Evolutionary conservation across 2,329 filamentous ascomycete genomes (phyloP), one percentile per base, ranked within the genome.

Genomic region (Triangularia setosa): DNA sequence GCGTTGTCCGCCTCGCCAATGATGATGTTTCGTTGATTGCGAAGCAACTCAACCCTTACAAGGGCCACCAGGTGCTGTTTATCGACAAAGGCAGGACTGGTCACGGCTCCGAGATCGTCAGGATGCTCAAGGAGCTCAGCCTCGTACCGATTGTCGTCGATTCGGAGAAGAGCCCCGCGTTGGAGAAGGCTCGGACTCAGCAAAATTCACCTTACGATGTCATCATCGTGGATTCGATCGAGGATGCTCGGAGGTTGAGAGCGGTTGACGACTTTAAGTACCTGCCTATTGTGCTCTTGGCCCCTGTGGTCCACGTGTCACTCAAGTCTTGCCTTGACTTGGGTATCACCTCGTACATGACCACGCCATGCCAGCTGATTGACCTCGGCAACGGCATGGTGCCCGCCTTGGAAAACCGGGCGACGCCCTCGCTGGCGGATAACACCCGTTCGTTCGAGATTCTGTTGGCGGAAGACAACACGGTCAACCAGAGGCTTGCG

Each of bases 311-410:
- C 12, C 91, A 93, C 66, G 92, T 98, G 70, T 96, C 89, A 76
- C 83, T 99, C 71, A 97, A 97, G 80, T 95, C 92, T 2, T 95
- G 94, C 64, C 81, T 98, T 65, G 95, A 98, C 75, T 84, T 98
- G 68, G 94, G 95, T 68, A 97, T 99, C 70, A 96, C 93, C n/a
- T 97, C 93, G 59, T 98, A 97, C 78, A 97, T 98, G 93, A 98
- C 95, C 1, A 97, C 93, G 16, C 95, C 95, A 8, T 98, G 95
- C 78, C 86, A 94, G 73, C 87, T 94, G 4, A 96, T 97, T 68
- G 95, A 99, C 76, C 81, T 99, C 64, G 93, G 93, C 65, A 98
- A 98, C 73, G 94, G 93, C 69, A 93, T 99, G 85, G 91, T 98
- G 18, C 95, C 95, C 6, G 95, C 95, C 2, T 82, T 99, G 24